Base-by-base conservation (phyloP, 2,329 filamentous ascomycete species). In the Epichloe amarillans region DNA sequence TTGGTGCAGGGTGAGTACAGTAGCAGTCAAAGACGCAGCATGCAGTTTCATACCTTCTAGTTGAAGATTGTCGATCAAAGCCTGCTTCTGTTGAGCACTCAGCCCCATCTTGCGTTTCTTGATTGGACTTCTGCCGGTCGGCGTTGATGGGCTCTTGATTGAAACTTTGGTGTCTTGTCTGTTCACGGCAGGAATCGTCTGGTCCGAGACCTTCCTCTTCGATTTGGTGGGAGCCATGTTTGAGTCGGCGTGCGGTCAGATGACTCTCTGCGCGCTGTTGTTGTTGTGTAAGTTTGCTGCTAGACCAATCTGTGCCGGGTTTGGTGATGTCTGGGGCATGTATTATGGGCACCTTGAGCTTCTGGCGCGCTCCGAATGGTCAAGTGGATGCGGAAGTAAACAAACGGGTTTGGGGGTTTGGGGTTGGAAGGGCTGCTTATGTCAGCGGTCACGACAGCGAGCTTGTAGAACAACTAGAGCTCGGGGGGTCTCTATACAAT, bases 31-130 rank as follows among this genome's bases (percentile, higher is more conserved):
- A 3, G 6, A 33, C 15, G 38, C 4, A 11, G 15, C 0, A 7
- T 41, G 21, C 8, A 39, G 21, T 38, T 23, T 6, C 82, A 55
- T 75, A 95, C 89, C 80, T 68, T 96, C 89, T 40, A 95, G 75
- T 63, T 95, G 88, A 39, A 95, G 69, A 60, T 96, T 95, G 61
- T 95, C 88, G 52, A 95, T 84, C 48, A 95, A 71, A 11, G 86
- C 84, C 66, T 93, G 86, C 68, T 95, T 95, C 64, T 95, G 88
- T 40, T 75, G 74, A 51, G 79, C 65, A 3, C 81, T 82, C 55
- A 91, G 77, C 42, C 75, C 79, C 53, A 77, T 69, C 60, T 70
- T 74, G 56, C 69, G 75, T 68, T 78, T 84, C 66, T 77, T 83
- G 50, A 77, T 74, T 2, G 84, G 83, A 60, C 80, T 84, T 64